phyloP scores from a whole-genome alignment of 208 protist species.

The Acanthamoeba lugdunensis region DNA sequence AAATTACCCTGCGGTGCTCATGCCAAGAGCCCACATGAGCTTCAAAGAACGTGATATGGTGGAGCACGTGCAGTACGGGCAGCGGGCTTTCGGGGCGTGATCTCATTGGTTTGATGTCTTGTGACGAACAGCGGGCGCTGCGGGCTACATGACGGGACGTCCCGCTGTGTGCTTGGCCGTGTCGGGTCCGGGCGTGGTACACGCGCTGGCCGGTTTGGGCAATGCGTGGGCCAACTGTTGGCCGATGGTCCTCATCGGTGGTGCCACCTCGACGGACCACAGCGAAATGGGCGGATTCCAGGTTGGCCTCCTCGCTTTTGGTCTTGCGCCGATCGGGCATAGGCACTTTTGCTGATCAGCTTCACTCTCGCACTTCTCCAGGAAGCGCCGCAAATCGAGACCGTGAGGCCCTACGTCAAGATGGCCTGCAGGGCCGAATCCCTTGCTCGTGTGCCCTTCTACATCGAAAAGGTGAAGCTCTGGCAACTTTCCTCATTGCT shows the following conservation, averaged over 20 bases:
- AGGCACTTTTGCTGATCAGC: neutral
- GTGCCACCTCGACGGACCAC: slow-evolving; percentile 13
- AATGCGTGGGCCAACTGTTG: slow-evolving; percentile 79
- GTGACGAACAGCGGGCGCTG: slow-evolving; percentile 68
- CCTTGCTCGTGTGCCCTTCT: slow-evolving; percentile 45
- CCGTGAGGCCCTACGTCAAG: slow-evolving; percentile 62
- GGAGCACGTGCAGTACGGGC: no score
- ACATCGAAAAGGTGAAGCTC: slow-evolving; percentile 61
- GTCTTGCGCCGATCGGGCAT: neutral
- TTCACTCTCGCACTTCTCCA: neutral
- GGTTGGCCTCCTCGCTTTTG: neutral
- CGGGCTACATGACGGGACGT: slow-evolving; percentile 76
- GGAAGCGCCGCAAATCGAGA: slow-evolving; percentile 72
- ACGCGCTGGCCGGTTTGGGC: slow-evolving; percentile 73
- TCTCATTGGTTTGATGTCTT: no score
- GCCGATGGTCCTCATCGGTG: slow-evolving; percentile 78
- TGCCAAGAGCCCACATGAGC: no score
- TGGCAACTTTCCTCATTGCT: neutral
- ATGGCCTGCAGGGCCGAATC: slow-evolving; percentile 48
- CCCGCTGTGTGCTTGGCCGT: slow-evolving; percentile 64
- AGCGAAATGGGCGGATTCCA: slow-evolving; percentile 76
- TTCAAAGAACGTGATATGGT: no score
- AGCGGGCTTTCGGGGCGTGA: no score
- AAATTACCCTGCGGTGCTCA: no score
- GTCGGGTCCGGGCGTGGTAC: slow-evolving; percentile 76